Evolutionary conservation across 352 stramenopile species (phyloP).

Genomic region (Globisporangium canariense): DNA sequence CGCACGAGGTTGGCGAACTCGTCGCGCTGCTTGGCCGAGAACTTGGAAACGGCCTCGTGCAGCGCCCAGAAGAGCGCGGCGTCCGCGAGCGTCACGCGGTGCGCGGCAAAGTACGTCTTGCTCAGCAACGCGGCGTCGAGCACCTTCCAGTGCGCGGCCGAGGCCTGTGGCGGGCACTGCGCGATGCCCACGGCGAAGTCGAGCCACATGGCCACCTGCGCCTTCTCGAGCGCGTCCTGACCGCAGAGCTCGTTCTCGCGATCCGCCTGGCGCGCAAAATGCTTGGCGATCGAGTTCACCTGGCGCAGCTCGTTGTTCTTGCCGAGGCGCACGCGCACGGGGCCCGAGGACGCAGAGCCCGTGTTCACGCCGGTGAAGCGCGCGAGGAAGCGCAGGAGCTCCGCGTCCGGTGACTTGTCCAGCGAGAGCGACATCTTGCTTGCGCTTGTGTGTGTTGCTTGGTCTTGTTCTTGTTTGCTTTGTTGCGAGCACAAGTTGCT

Average conservation of each 20-base stretch:
- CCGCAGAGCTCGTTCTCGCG: conserved; percentile 70
- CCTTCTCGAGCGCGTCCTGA: conserved; percentile 54
- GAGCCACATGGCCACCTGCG: conserved; percentile 78
- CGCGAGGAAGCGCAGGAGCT: conserved; percentile 79
- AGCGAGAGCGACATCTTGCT: conserved; percentile 73
- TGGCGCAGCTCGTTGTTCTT: conserved; percentile 75
- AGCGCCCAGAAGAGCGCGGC: conserved; percentile 73
- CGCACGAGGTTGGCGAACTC: conserved; percentile 61
- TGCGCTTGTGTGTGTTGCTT: neutral
- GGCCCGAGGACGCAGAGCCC: conserved; percentile 63
- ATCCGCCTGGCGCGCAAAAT: conserved; percentile 69
- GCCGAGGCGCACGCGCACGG: conserved; percentile 67
- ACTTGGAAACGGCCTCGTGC: conserved; percentile 34
- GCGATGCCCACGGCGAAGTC: conserved; percentile 55
- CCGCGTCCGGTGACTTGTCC: conserved; percentile 66
- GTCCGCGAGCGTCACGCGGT: conserved; percentile 76
- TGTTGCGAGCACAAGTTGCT: no score
- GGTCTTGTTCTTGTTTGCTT: neutral
- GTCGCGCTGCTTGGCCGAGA: conserved; percentile 35
- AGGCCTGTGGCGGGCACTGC: conserved; percentile 31
- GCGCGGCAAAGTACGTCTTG: conserved; percentile 66
- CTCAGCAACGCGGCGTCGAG: conserved; percentile 51
- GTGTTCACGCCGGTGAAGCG: conserved; percentile 79
- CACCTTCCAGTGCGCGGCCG: conserved; percentile 54
- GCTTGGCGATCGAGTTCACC: conserved; percentile 68